A percentile compares a stretch with the other conserved stretches of the same genome.
phyloP scores from a whole-genome alignment of 306 rosid species.

The Dalbergia cultrata region DNA sequence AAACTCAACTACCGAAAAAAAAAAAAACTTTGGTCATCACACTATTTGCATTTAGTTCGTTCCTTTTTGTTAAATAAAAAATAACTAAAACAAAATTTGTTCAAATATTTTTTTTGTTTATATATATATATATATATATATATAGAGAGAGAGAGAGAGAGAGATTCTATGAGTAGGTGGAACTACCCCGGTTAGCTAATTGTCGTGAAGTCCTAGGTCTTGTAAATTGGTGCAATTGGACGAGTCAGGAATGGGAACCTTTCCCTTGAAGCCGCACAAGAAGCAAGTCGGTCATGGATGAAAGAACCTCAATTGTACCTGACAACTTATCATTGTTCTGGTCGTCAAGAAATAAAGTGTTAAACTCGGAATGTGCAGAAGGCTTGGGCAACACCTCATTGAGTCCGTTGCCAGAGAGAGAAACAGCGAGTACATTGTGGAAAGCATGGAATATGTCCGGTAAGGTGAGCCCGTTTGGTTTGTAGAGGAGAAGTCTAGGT shows the following conservation, averaged over 20 bases:
- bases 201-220: conserved; percentile 67
- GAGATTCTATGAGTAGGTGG: conserved; percentile 53
- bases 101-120: too few species aligned
- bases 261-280: conserved; percentile 72
- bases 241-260: conserved; percentile 62
- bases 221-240: conserved; percentile 47
- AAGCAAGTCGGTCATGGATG: conserved; percentile 55
- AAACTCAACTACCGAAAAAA: too few species aligned
- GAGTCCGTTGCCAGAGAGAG: conserved; percentile 68
- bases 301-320: conserved; percentile 55
- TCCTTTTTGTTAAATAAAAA: neutral
- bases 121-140: too few species aligned
- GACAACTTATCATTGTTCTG: conserved; percentile 56
- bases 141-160: too few species aligned
- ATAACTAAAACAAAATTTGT: too few species aligned
- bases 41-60: too few species aligned
- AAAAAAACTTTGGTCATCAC: too few species aligned
- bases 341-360: conserved; percentile 63
- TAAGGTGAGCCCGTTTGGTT: conserved; percentile 51
- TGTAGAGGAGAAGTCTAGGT: conserved; percentile 43
- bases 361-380: conserved; percentile 6
- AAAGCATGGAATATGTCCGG: conserved; percentile 64
- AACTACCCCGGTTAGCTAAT: conserved; percentile 61
- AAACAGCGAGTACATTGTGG: conserved; percentile 49
- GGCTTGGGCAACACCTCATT: neutral